Conservation (phyloP, 192 early-diverging fungal genomes). For the Backusella westeae region DNA sequence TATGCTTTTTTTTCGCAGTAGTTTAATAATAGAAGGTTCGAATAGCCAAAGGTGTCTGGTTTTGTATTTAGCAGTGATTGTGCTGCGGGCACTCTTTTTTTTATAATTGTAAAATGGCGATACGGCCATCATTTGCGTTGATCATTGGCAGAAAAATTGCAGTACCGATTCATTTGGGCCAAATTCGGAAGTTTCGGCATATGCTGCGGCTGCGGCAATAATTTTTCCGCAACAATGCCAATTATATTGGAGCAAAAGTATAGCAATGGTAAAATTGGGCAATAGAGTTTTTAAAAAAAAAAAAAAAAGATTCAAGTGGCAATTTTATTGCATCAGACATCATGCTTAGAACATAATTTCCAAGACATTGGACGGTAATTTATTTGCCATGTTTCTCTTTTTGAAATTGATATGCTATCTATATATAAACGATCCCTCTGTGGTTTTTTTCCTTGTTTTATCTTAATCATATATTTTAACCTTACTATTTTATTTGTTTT, state of each 20-base stretch:
- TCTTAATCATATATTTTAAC: not conserved
- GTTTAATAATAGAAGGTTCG: not conserved
- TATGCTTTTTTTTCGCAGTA: not conserved
- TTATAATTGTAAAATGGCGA: not conserved
- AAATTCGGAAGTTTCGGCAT: not conserved
- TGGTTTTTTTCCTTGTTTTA: not conserved
- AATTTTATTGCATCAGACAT: not conserved
- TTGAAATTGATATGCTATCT: not conserved
- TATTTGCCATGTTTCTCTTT: not conserved
- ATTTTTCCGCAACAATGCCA: not conserved
- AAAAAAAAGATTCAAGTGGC: not conserved
- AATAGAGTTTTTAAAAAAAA: not conserved
- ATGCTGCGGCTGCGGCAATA: not conserved
- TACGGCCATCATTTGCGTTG: not conserved
- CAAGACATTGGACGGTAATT: not conserved
- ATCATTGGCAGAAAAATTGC: not conserved
- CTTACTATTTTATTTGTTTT: not conserved
- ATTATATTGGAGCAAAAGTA: not conserved
- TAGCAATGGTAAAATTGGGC: not conserved
- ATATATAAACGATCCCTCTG: not conserved
- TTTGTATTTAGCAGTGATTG: not conserved
- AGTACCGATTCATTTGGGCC: not conserved
- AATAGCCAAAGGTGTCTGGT: not conserved
- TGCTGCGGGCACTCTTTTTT: not conserved
- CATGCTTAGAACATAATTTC: not conserved